Conservation (phyloP, 345 rosid genomes). For the Pugionium dolabratum region DNA sequence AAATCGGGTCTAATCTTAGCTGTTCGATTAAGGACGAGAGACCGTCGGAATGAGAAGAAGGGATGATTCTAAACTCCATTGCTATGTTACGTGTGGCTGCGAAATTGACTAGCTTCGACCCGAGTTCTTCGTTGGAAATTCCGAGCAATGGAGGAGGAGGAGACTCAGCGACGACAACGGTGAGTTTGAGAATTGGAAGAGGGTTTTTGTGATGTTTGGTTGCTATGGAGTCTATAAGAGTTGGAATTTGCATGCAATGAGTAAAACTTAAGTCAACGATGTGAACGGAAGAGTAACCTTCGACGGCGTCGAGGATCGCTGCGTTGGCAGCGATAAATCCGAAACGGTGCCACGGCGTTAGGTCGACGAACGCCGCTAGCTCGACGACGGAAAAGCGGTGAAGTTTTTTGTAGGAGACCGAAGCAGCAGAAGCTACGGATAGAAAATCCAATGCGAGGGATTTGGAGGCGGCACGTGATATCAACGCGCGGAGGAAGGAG, state of each 20-base stretch:
- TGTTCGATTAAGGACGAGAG: constrained; percentile 68
- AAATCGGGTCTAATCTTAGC: constrained; percentile 54
- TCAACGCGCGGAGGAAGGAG: constrained; percentile 76
- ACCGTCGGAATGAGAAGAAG: constrained; percentile 64
- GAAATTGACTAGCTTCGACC: constrained; percentile 64
- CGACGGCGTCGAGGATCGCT: constrained; percentile 68
- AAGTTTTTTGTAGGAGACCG: constrained; percentile 26
- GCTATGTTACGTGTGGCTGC: constrained; percentile 69
- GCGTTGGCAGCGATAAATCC: constrained; percentile 92
- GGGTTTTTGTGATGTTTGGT: constrained; percentile 44
- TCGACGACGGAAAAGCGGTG: constrained; percentile 79
- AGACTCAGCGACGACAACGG: constrained; percentile 50
- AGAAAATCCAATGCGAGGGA: constrained; percentile 50
- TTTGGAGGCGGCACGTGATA: constrained; percentile 66
- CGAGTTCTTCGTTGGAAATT: constrained; percentile 66
- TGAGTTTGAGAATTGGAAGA: constrained; percentile 70
- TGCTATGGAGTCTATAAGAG: constrained; percentile 72
- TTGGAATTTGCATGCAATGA: constrained; percentile 98
- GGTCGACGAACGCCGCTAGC: constrained; percentile 81
- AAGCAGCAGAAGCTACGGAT: constrained; percentile 40
- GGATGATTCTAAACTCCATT: constrained; percentile 60
- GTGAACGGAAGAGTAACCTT: constrained; percentile 70
- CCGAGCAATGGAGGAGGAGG: constrained; percentile 64
- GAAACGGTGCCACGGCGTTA: constrained; percentile 95
- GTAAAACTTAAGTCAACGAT: constrained; percentile 83